Conservation (phyloP, 2,329 filamentous ascomycete species). For the Akanthomyces muscarius region DNA sequence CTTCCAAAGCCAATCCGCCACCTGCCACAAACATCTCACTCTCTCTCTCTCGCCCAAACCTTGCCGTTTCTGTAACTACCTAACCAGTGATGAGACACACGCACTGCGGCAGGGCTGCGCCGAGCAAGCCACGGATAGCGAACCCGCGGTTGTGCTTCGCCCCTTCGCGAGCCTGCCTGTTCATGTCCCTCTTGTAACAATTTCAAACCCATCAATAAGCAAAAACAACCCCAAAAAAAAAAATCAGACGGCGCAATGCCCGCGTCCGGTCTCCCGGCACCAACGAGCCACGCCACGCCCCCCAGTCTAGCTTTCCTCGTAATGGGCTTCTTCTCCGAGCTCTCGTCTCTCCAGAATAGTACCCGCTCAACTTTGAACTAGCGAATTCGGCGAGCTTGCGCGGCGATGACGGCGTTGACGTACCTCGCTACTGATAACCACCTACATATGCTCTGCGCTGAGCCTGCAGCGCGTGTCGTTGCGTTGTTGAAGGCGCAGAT, state of each 20-base stretch:
- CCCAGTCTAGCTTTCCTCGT: neutral
- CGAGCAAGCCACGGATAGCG: neutral
- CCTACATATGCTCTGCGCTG: neutral
- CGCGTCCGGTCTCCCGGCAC: neutral
- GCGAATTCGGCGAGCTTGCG: neutral
- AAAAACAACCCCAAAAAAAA: neutral
- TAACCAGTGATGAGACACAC: neutral
- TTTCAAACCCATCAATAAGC: neutral
- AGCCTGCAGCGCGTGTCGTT: neutral
- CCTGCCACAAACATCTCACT: neutral
- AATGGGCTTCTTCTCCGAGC: neutral
- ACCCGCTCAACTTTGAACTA: neutral
- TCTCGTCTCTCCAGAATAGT: neutral
- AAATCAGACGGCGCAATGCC: neutral
- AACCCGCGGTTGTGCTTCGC: neutral
- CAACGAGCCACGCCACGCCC: conserved; percentile 1
- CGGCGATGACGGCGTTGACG: neutral
- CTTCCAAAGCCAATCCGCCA: neutral
- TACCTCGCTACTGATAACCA: neutral
- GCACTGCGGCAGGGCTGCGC: neutral
- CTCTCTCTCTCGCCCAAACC: neutral
- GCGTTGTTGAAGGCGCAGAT: no score
- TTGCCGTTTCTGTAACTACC: neutral
- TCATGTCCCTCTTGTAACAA: neutral
- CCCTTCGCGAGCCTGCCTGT: no score